A percentile compares a stretch with the other conserved stretches of the same genome.
These are phyloP conservation scores for Sesbania bispinosa DNA, from an alignment of 306 rosid species.

Conservation along the genomic window DNA sequence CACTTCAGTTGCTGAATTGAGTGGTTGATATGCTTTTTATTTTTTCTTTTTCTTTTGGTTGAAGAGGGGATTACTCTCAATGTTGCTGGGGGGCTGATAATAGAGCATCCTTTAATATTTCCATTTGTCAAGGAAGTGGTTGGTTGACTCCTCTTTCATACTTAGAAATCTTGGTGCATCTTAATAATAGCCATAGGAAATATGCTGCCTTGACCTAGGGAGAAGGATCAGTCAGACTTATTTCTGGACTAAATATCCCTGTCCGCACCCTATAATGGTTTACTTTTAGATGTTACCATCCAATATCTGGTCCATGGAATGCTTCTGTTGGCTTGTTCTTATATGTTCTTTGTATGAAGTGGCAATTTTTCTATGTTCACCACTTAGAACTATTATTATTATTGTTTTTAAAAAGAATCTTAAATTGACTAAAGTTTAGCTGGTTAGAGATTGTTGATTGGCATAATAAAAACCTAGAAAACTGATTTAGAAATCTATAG, in stretches of 20 bases:
- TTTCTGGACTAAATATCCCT: neutral
- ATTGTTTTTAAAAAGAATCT: neutral
- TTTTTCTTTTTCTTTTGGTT: conserved; percentile 41
- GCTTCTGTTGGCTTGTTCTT: neutral
- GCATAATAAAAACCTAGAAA: neutral
- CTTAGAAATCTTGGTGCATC: neutral
- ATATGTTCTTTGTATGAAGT: conserved; percentile 13
- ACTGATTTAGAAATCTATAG: conserved; percentile 7
- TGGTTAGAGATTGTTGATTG: conserved; percentile 25
- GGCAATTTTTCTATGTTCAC: neutral
- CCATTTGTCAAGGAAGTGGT: conserved; percentile 92
- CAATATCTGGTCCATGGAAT: neutral
- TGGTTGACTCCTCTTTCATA: conserved; percentile 41
- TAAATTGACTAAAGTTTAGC: neutral
- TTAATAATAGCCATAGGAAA: neutral
- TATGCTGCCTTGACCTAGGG: conserved; percentile 2
- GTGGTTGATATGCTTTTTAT: neutral
- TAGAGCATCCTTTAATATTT: conserved; percentile 79
- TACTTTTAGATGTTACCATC: conserved; percentile 4
- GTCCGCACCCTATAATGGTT: conserved; percentile 6
- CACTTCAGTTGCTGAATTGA: neutral
- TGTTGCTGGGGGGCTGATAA: conserved; percentile 92
- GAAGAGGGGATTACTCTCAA: conserved; percentile 83
- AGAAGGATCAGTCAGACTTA: neutral
- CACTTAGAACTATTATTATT: neutral